Conservation (phyloP, 1,284 basidiomycete species). For the Rhodotorula mucilaginosa region DNA sequence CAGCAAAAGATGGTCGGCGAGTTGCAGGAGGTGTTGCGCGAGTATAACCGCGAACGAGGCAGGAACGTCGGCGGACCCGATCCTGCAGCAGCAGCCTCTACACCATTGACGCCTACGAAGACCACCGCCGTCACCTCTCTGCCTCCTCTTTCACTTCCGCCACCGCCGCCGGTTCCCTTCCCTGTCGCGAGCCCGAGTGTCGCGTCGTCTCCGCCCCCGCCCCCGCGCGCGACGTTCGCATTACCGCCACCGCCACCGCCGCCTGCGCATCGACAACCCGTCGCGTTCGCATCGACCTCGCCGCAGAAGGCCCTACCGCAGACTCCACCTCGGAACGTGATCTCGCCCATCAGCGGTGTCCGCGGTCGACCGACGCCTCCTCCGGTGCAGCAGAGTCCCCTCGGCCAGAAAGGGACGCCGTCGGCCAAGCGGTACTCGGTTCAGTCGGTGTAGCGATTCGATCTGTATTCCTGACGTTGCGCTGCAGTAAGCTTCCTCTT, state of each 20-base stretch:
- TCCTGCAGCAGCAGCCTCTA: no score
- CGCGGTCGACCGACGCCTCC: neutral
- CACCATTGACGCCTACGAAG: no score
- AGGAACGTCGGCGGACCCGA: neutral
- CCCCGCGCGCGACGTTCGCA: neutral
- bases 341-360: neutral
- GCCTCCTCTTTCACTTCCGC: no score
- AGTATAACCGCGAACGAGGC: constrained; percentile 11
- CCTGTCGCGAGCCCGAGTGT: neutral
- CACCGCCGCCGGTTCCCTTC: no score
- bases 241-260: neutral
- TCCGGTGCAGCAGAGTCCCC: neutral
- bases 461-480: no score
- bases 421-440: neutral
- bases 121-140: no score
- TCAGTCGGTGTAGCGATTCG: neutral
- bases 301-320: neutral
- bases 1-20: constrained; percentile 32
- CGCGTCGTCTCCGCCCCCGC: neutral
- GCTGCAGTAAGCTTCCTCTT: no score
- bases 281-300: neutral
- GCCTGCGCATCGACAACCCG: neutral
- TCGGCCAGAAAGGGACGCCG: neutral
- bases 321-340: neutral
- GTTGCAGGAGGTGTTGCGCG: constrained; percentile 25